These are phyloP conservation scores for Meira nashicola DNA, from an alignment of 1,284 basidiomycete genomes.

Conservation along the genomic window DNA sequence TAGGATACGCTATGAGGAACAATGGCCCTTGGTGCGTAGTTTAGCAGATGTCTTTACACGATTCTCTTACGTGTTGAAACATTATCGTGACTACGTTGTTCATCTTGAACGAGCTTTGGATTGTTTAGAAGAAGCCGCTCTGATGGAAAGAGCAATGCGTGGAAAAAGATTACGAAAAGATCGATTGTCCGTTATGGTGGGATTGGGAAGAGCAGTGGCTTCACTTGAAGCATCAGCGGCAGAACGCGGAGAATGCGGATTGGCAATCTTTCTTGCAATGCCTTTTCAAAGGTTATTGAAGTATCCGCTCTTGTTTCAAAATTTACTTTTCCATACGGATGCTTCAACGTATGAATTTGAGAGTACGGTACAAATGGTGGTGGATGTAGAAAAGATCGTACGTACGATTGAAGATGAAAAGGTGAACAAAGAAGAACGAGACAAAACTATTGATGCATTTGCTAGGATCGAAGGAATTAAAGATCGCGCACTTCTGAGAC, in stretches of 20 bases:
- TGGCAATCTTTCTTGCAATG: conserved; percentile 89
- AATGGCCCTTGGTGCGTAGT: conserved; percentile 44
- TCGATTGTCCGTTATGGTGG: conserved; percentile 39
- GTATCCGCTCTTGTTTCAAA: conserved; percentile 94
- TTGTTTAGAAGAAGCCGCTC: conserved; percentile 38
- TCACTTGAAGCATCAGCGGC: conserved; percentile 69
- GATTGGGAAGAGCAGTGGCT: conserved; percentile 44
- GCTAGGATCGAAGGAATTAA: conserved; percentile 85
- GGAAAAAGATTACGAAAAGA: conserved; percentile 42
- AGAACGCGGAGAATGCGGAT: conserved; percentile 82
- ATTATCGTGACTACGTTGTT: conserved; percentile 37
- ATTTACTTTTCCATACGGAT: conserved; percentile 73
- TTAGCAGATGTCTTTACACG: conserved; percentile 40
- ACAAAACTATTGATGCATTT: conserved; percentile 86
- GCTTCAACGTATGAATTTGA: conserved; percentile 96
- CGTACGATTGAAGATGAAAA: conserved; percentile 96
- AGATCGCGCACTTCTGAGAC: conserved; percentile 64
- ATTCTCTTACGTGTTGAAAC: conserved; percentile 34
- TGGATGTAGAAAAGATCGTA: conserved; percentile 91
- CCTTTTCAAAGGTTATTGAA: conserved; percentile 95
- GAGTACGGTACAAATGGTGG: conserved; percentile 88
- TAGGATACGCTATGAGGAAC: conserved; percentile 40
- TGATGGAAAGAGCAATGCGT: conserved; percentile 43
- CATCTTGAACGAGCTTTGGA: conserved; percentile 42
- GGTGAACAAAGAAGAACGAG: conserved; percentile 87